These are phyloP conservation scores for Daldinia vernicosa DNA, from an alignment of 495 filamentous ascomycete genomes.

Conservation along the genomic window DNA sequence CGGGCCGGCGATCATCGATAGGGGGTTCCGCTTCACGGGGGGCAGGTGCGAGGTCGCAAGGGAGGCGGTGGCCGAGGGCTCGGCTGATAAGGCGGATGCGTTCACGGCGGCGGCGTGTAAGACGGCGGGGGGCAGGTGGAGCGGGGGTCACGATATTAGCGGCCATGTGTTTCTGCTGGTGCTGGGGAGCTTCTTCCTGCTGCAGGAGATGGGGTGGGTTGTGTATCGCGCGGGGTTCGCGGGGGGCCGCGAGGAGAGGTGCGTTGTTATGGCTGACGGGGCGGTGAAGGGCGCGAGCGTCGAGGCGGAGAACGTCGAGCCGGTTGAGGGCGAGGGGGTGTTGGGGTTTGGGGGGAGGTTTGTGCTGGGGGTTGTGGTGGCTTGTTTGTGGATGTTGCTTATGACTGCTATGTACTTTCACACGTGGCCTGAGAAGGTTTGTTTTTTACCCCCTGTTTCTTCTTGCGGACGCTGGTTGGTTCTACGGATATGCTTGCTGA, in stretches of 20 bases:
- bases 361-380: constrained; percentile 61
- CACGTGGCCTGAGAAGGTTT: constrained; percentile 96
- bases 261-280: constrained; percentile 67
- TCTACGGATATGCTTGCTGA: background rate
- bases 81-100: constrained; percentile 56
- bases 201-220: constrained; percentile 78
- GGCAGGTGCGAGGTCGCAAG: constrained; percentile 73
- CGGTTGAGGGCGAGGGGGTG: constrained; percentile 31
- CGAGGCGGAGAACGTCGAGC: constrained; percentile 43
- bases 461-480: background rate
- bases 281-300: constrained; percentile 60
- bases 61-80: constrained; percentile 38
- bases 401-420: constrained; percentile 99
- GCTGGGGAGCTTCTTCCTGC: constrained; percentile 77
- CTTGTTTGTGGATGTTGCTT: constrained; percentile 93
- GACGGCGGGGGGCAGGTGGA: constrained; percentile 81
- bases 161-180: constrained; percentile 96
- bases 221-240: constrained; percentile 48
- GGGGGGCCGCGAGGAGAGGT: constrained; percentile 61
- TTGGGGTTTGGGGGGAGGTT: constrained; percentile 57
- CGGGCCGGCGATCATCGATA: constrained; percentile 87
- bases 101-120: constrained; percentile 85
- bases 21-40: constrained; percentile 81
- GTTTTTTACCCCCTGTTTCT: constrained; percentile 37
- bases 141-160: constrained; percentile 89